Evolutionary conservation across 352 stramenopile genomes (phyloP), one percentile per base, ranked within the genome.

Genomic region (Phytophthora meadii): DNA sequence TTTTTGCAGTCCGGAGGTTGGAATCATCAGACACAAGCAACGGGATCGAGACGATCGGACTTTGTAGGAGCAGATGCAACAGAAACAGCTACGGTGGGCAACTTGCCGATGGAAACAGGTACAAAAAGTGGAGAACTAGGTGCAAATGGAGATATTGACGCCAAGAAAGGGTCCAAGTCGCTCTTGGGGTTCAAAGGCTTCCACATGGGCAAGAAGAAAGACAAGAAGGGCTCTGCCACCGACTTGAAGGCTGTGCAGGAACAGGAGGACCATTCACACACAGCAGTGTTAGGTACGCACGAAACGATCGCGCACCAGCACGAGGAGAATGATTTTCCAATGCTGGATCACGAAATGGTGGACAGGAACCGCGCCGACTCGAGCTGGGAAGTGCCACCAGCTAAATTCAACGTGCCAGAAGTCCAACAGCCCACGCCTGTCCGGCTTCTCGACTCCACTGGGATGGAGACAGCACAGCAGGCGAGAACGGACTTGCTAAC

Each of bases 301-400:
- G 56, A 65, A 7, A 53, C 46, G 0, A 19, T 53, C 2, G 27
- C 14, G 9, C 30, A 65, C 5, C 44, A 51, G 22, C 53, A 17
- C 25, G 39, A 49, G 1, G 67, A 77, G 25, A 67, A 72, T 9
- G 61, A 72, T 5, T 25, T 79, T 7, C 69, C 71, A 0, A 81
- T 79, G 74, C 57, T 81, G 41, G 72, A 82, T 17, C 50, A 61
- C 32, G 56, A 68, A 5, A 57, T 47, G 15, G 65, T 79, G 25
- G 74, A 85, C 49, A 65, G 65, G 39, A 66, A 42, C 10, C 74
- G 74, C 39, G 66, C 52, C 17, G 74, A 83, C 56, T 81, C 74
- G 45, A 77, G 74, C 54, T 82, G 74, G 71, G 71, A 75, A 17
- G 61, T 74, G 6, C 61, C 70, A 0, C 22, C 62, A 7, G 36